phyloP scores from a whole-genome alignment of 2,329 filamentous ascomycete species.

The Seiridium cupressi region DNA sequence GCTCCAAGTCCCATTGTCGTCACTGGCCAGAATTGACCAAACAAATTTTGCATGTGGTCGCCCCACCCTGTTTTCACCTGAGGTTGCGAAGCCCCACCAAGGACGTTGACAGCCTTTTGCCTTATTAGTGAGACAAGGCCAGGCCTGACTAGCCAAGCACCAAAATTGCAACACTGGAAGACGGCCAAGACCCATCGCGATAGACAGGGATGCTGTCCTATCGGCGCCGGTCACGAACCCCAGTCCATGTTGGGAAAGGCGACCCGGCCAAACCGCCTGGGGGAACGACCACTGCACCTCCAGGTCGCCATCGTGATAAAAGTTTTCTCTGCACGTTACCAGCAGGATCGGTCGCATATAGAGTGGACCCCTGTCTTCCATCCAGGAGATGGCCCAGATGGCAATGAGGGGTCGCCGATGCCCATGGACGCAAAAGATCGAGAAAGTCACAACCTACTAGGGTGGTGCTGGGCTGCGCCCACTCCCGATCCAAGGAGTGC shows the following conservation, averaged over 20 bases:
- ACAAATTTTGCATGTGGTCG: slow-evolving; percentile 3
- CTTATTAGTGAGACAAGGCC: neutral
- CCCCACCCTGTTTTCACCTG: neutral
- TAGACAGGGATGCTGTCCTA: neutral
- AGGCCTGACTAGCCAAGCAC: neutral
- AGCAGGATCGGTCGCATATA: neutral
- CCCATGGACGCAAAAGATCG: too few relatives aligned
- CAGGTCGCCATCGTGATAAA: neutral
- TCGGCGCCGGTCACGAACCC: neutral
- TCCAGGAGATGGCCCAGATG: too few relatives aligned
- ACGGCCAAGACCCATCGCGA: neutral
- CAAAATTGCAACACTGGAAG: neutral
- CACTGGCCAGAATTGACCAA: neutral
- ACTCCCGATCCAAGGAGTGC: too few relatives aligned
- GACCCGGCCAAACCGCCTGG: neutral
- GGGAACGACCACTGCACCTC: neutral
- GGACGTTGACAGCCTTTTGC: too few relatives aligned
- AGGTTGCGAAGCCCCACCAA: neutral
- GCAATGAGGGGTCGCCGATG: too few relatives aligned
- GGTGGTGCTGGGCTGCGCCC: too few relatives aligned
- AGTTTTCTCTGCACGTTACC: neutral
- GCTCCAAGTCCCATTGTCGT: neutral
- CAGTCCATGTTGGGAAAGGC: neutral
- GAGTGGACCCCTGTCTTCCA: neutral
- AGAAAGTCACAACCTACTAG: too few relatives aligned